Conservation (phyloP, 148 eudicot genomes). For the Linanthus parryae region DNA sequence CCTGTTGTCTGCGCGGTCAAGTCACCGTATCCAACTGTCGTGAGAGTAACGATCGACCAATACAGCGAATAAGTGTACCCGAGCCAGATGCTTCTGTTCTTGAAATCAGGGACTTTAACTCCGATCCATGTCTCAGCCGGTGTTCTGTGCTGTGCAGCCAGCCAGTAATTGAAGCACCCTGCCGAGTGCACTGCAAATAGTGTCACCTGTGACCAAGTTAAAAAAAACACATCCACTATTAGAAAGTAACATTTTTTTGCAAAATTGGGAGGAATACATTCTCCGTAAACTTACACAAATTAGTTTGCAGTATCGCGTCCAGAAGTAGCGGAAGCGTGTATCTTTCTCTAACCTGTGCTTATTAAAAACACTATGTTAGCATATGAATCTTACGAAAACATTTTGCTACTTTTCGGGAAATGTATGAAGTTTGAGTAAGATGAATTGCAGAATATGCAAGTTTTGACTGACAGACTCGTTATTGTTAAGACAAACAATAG, state of each 20-base stretch:
- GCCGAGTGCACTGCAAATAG: slow-evolving; percentile 45
- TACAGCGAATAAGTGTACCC: slow-evolving; percentile 46
- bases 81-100: slow-evolving; percentile 34
- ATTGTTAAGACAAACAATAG: too few relatives aligned
- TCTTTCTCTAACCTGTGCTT: slow-evolving; percentile 58
- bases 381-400: too few relatives aligned
- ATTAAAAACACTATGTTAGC: too few relatives aligned
- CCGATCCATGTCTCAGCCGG: slow-evolving; percentile 44
- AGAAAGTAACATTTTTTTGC: background rate
- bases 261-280: background rate
- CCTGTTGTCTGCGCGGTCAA: slow-evolving; percentile 39
- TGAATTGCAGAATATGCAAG: too few relatives aligned
- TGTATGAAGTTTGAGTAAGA: too few relatives aligned
- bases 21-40: slow-evolving; percentile 54
- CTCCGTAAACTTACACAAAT: slow-evolving; percentile 29
- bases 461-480: too few relatives aligned
- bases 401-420: too few relatives aligned
- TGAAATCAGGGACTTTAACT: slow-evolving; percentile 23
- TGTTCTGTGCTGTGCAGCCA: slow-evolving; percentile 26
- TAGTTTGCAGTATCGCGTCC: slow-evolving; percentile 40
- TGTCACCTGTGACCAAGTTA: slow-evolving; percentile 31
- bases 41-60: slow-evolving; percentile 53
- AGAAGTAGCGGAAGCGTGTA: slow-evolving; percentile 50
- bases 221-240: background rate
- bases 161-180: slow-evolving; percentile 50